phyloP scores from a whole-genome alignment of 768 basidiomycete species.

The Paxillus involutus region DNA sequence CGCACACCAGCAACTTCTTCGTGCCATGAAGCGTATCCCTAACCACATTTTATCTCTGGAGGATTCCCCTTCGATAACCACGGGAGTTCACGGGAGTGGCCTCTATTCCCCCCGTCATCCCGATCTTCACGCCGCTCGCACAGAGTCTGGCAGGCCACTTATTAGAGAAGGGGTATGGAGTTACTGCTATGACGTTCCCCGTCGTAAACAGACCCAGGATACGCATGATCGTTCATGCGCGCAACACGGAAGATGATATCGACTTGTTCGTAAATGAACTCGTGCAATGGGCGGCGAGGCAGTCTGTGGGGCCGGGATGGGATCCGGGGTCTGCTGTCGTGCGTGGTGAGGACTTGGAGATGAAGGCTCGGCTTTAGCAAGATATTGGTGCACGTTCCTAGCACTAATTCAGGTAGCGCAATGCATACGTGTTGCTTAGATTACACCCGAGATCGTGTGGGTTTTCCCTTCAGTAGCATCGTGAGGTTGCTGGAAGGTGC shows the following conservation, averaged over 20 bases:
- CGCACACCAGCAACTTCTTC: constrained; percentile 7
- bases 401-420: too few species aligned
- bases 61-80: neutral
- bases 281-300: constrained; percentile 6
- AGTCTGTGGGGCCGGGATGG: neutral
- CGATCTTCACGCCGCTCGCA: constrained; percentile 13
- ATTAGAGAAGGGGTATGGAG: constrained; percentile 13
- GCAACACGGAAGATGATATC: constrained; percentile 18
- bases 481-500: too few species aligned
- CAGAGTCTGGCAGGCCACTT: constrained; percentile 11
- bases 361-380: constrained; percentile 15
- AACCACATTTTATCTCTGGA: constrained; percentile 4
- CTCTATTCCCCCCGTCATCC: constrained; percentile 21
- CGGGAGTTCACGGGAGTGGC: neutral
- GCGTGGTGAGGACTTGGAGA: neutral
- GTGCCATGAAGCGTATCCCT: constrained; percentile 7
- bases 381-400: too few species aligned
- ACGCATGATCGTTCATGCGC: constrained; percentile 15
- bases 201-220: constrained; percentile 14
- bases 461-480: too few species aligned
- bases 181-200: constrained; percentile 10
- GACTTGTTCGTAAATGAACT: constrained; percentile 8
- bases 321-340: neutral
- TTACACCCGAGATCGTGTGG: too few species aligned
- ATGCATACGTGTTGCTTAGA: too few species aligned